Base-by-base conservation (phyloP, 495 filamentous ascomycete genomes). In the Aspergillus olivimuriae region DNA sequence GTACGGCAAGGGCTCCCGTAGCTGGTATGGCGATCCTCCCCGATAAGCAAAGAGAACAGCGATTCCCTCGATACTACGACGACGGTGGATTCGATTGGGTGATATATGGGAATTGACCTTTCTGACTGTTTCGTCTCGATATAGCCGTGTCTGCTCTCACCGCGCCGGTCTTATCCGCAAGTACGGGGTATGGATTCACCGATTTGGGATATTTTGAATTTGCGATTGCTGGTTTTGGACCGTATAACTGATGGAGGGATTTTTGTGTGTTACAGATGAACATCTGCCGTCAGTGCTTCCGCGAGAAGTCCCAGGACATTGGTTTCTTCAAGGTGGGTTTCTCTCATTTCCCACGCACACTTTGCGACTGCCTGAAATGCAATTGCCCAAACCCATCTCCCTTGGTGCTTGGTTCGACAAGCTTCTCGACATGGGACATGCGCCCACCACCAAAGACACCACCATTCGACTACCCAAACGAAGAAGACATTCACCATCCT, bases 211-310 rank as follows among this genome's bases (percentile, higher is more conserved):
- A 24, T 18, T 35, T 10, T 28, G 16, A n/a, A 10, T 31, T 21
- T 34, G 16, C 12, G 18, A 12, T n/a, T n/a, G n/a, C n/a, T n/a
- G n/a, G n/a, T n/a, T n/a, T n/a, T n/a, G 44, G 43, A 45, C 14
- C 11, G 7, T 35, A 32, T 49, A 35, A 44, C 47, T 53, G 45
- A 51, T 41, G 14, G 39, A 46, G 36, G 23, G 19, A 28, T 34
- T 41, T 43, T 36, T 31, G 45, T n/a, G n/a, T n/a, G 24, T 44
- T 57, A 46, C 43, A 69, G 67, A 71, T 98, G 64, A 90, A 96
- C 75, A 91, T 97, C 80, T 96, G 91, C 85, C 86, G 89, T 81
- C 90, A 98, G 76, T 97, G 92, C 84, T 98, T 98, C 82, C 76
- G 92, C 64, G 92, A 98, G 82, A 96, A 97, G 82, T 76, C 82